A percentile compares a stretch with the other conserved stretches of the same genome.
Conservation (phyloP, 352 stramenopile species). For the Phytophthora podocarpi region DNA sequence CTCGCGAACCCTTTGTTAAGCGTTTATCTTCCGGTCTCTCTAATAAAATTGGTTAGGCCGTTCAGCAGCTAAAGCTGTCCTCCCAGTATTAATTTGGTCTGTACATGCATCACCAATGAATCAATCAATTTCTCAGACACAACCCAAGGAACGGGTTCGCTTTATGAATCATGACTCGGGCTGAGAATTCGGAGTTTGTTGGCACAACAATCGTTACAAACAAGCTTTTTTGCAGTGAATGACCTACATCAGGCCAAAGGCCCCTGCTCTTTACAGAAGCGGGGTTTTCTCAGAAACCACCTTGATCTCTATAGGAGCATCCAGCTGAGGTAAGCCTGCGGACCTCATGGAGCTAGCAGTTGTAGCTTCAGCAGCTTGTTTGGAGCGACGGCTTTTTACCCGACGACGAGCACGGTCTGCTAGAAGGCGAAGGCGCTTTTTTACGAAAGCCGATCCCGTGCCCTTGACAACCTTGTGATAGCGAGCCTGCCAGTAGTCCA, state of each 20-base stretch:
- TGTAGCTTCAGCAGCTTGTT: slow-evolving; percentile 28
- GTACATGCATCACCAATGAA: too few relatives aligned
- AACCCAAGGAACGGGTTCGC: too few relatives aligned
- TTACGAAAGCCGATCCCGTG: slow-evolving; percentile 42
- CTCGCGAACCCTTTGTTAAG: too few relatives aligned
- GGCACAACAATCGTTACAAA: too few relatives aligned
- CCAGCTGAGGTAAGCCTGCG: slow-evolving; percentile 18
- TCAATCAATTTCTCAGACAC: too few relatives aligned
- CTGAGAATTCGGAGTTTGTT: too few relatives aligned
- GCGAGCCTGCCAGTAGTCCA: slow-evolving; percentile 60
- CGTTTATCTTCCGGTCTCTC: too few relatives aligned
- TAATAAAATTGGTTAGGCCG: too few relatives aligned
- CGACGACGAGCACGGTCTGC: slow-evolving; percentile 45
- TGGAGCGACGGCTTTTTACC: slow-evolving; percentile 40
- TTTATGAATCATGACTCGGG: too few relatives aligned
- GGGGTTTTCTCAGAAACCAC: slow-evolving; percentile 58
- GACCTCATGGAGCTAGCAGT: slow-evolving; percentile 17
- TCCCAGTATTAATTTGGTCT: too few relatives aligned
- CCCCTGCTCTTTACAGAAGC: slow-evolving; percentile 29
- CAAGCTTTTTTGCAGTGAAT: not conserved
- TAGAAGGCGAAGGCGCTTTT: slow-evolving; percentile 44
- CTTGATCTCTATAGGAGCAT: slow-evolving; percentile 49
- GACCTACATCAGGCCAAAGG: too few relatives aligned
- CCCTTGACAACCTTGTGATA: slow-evolving; percentile 35
- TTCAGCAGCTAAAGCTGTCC: too few relatives aligned